Conservation (phyloP, 306 rosid species). For the Vigna radiata region DNA sequence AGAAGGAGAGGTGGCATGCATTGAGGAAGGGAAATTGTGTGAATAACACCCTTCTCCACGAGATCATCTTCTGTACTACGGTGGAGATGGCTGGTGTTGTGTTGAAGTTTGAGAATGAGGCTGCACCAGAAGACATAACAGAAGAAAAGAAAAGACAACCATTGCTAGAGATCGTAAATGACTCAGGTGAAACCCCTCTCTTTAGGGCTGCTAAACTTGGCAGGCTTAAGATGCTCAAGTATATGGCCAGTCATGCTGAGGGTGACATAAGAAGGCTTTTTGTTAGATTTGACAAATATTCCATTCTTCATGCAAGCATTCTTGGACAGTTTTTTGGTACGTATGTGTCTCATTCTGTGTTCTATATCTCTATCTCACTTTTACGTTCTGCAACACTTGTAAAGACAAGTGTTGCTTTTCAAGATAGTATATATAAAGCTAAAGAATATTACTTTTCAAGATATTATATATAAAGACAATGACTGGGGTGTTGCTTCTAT, state of each 20-base stretch:
- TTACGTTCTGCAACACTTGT: too few species aligned
- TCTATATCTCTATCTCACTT: too few species aligned
- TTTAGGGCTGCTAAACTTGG: conserved; percentile 37
- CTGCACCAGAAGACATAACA: not conserved
- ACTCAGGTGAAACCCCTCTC: conserved; percentile 35
- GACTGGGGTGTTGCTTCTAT: not conserved
- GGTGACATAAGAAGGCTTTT: not conserved
- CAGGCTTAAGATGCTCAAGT: conserved; percentile 23
- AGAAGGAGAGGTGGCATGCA: not conserved
- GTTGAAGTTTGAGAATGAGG: conserved; percentile 2
- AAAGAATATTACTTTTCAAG: too few species aligned
- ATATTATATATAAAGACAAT: too few species aligned
- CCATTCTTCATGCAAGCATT: conserved; percentile 34
- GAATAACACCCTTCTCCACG: conserved; percentile 2
- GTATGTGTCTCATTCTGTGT: not conserved
- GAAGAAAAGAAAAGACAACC: not conserved
- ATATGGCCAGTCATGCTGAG: not conserved
- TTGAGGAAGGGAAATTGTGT: conserved; percentile 11
- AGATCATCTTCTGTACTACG: not conserved
- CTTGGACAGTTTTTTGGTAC: conserved; percentile 33
- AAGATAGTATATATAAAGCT: too few species aligned
- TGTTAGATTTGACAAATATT: not conserved
- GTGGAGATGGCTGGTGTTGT: conserved; percentile 25
- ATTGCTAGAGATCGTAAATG: not conserved
- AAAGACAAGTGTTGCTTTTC: too few species aligned